Percentiles rank a stretch among this genome's conserved stretches.
Conservation (phyloP, 768 basidiomycete species). For the Naganishia friedmannii region DNA sequence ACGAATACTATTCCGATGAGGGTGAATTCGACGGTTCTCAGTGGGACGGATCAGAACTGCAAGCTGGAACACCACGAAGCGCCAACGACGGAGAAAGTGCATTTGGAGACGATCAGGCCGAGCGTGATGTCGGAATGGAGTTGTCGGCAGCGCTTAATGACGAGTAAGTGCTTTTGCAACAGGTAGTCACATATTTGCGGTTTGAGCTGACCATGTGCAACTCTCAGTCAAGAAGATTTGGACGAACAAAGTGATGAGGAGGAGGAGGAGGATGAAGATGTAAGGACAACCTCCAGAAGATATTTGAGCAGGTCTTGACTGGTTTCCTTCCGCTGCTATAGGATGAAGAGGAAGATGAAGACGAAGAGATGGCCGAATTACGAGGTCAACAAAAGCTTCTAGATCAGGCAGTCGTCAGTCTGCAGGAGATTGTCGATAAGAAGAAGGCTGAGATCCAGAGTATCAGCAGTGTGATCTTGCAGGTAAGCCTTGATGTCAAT, state of each 20-base stretch:
- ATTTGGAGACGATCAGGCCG: slow-evolving; percentile 17
- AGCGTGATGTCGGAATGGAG: slow-evolving; percentile 21
- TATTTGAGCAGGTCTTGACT: neutral
- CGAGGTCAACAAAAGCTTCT: slow-evolving; percentile 24
- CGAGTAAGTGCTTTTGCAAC: neutral
- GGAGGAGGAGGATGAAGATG: slow-evolving; percentile 30
- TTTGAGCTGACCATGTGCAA: neutral
- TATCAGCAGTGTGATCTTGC: slow-evolving; percentile 20
- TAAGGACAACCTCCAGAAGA: neutral
- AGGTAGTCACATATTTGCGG: neutral
- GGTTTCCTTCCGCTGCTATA: neutral
- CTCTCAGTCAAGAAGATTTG: slow-evolving; percentile 16
- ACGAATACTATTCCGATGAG: slow-evolving; percentile 25
- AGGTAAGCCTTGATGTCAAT: neutral
- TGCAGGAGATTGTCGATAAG: slow-evolving; percentile 26
- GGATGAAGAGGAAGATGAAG: slow-evolving; percentile 30
- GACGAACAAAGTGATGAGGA: slow-evolving; percentile 26
- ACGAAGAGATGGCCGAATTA: slow-evolving; percentile 28
- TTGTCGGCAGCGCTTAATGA: slow-evolving; percentile 20
- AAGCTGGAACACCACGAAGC: slow-evolving; percentile 14
- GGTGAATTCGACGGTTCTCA: slow-evolving; percentile 19
- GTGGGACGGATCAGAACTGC: slow-evolving; percentile 21
- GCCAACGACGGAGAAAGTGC: slow-evolving; percentile 17
- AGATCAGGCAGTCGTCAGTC: slow-evolving; percentile 24
- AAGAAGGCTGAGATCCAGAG: slow-evolving; percentile 27